Evolutionary conservation across 345 rosid genomes (phyloP).

Genomic region (Acer negundo): DNA sequence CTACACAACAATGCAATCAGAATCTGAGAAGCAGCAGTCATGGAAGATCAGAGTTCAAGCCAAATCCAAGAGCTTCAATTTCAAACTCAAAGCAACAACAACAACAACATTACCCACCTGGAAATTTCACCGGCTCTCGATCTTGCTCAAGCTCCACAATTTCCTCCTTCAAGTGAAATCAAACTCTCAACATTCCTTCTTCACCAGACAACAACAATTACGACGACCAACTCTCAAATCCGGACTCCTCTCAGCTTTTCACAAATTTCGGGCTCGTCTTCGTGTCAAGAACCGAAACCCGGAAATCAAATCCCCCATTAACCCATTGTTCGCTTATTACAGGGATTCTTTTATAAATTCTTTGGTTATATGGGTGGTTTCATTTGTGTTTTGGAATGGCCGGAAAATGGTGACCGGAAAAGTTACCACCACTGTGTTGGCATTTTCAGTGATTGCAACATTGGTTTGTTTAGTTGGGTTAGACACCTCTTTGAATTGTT

Average conservation of each 20-base stretch:
- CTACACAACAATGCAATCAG: constrained; percentile 26
- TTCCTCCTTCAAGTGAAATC: constrained; percentile 31
- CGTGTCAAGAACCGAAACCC: constrained; percentile 20
- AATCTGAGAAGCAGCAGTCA: constrained; percentile 19
- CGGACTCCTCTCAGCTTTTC: constrained; percentile 19
- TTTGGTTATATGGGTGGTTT: constrained; percentile 14
- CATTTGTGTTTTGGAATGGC: constrained; percentile 13
- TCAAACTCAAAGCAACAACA: constrained; percentile 35
- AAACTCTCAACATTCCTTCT: constrained; percentile 17
- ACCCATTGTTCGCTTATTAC: not conserved
- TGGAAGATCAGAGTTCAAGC: constrained; percentile 37
- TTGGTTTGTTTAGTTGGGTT: not conserved
- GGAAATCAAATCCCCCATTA: constrained; percentile 14
- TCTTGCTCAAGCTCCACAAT: constrained; percentile 29
- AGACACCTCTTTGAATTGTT: not conserved
- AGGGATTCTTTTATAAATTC: constrained; percentile 1
- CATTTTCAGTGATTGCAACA: constrained; percentile 9
- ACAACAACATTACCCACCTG: constrained; percentile 19
- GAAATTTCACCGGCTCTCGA: constrained; percentile 28
- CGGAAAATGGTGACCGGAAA: not conserved
- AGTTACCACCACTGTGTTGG: not conserved
- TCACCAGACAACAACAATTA: not conserved
- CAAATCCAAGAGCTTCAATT: constrained; percentile 25
- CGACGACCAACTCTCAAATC: constrained; percentile 20
- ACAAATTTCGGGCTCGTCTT: constrained; percentile 3